phyloP scores from a whole-genome alignment of 2,329 filamentous ascomycete species.

The Bipolaris oryzae region DNA sequence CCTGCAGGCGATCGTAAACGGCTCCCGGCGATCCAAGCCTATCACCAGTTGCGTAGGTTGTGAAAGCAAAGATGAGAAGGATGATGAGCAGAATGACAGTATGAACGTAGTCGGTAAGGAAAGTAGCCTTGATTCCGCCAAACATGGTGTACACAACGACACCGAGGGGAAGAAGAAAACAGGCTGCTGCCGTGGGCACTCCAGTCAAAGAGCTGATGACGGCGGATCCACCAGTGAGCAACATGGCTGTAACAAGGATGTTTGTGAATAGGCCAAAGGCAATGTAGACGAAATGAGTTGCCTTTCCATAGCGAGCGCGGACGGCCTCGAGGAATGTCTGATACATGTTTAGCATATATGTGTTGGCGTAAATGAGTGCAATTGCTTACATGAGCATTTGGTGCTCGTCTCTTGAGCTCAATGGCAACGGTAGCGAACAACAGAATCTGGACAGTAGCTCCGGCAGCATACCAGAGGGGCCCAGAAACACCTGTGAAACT shows the following conservation, averaged over 20 bases:
- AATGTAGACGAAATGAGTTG: conserved; percentile 78
- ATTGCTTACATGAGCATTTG: conserved; percentile 36
- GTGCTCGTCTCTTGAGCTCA: conserved; percentile 42
- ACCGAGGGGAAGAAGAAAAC: conserved; percentile 80
- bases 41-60: conserved; percentile 75
- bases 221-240: conserved; percentile 81
- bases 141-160: conserved; percentile 79
- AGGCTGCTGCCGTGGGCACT: conserved; percentile 78
- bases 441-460: conserved; percentile 42
- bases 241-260: conserved; percentile 87
- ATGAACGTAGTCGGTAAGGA: conserved; percentile 84
- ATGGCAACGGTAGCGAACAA: conserved; percentile 40
- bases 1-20: conserved; percentile 78
- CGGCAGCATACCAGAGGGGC: conserved; percentile 43
- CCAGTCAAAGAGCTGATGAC: conserved; percentile 63
- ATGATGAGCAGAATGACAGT: conserved; percentile 84
- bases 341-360: conserved; percentile 37
- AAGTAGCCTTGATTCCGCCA: conserved; percentile 71
- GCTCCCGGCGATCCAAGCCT: conserved; percentile 74
- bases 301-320: conserved; percentile 76
- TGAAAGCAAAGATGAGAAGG: conserved; percentile 83
- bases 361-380: fast-evolving
- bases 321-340: conserved; percentile 85
- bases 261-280: conserved; percentile 81
- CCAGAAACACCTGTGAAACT: conserved; percentile 32